A percentile compares a stretch with the other conserved stretches of the same genome.
These are phyloP conservation scores for Ceriops decandra DNA, from an alignment of 345 rosid genomes.

Conservation along the genomic window DNA sequence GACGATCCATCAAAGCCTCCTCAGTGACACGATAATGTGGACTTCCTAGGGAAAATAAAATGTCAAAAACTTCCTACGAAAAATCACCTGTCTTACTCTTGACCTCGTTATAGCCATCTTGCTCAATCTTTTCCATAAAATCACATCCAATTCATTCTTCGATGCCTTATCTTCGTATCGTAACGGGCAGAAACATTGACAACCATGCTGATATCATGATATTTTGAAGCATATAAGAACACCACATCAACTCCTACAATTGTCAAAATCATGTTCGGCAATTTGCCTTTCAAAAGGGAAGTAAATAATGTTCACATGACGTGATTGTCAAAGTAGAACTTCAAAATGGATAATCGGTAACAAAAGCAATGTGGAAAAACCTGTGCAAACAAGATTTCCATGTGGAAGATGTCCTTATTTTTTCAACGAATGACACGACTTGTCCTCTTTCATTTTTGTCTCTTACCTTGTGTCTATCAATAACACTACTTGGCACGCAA, in stretches of 20 bases:
- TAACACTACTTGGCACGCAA: no score
- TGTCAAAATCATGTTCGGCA: not conserved
- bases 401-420: no score
- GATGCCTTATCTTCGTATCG: conserved; percentile 18
- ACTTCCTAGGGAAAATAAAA: conserved; percentile 9
- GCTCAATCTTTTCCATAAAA: conserved; percentile 23
- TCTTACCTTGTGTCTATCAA: no score
- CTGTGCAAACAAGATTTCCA: no score
- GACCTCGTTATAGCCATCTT: conserved; percentile 24
- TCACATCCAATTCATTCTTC: conserved; percentile 19
- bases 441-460: no score
- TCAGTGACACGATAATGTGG: conserved; percentile 12
- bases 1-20: conserved; percentile 24
- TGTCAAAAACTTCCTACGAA: not conserved
- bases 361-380: not conserved
- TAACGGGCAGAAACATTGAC: conserved; percentile 33
- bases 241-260: conserved; percentile 21
- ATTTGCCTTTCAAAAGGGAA: not conserved
- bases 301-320: not conserved
- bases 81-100: conserved; percentile 18
- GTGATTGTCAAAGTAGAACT: not conserved
- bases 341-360: not conserved
- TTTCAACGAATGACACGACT: no score
- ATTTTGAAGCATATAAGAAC: conserved; percentile 31
- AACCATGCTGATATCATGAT: conserved; percentile 17